phyloP scores from a whole-genome alignment of 495 filamentous ascomycete species.

The Oleoguttula mirabilis region DNA sequence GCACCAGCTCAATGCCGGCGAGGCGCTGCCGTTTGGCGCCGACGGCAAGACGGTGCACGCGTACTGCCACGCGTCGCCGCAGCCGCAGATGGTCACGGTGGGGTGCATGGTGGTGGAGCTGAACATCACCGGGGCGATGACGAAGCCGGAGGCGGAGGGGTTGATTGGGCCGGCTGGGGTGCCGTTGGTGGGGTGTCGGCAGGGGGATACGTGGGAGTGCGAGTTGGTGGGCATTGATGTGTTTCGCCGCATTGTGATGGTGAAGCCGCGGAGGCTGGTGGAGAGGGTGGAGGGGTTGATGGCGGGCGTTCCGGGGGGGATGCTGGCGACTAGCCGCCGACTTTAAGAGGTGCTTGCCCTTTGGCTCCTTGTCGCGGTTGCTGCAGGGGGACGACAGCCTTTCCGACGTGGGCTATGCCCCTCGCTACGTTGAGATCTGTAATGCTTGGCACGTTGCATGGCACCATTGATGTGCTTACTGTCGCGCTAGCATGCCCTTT shows the following conservation, averaged over 20 bases:
- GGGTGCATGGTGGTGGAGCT: slow-evolving; percentile 8
- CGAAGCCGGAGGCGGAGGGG: not conserved
- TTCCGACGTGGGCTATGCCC: too few species aligned
- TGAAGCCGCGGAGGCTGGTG: slow-evolving; percentile 13
- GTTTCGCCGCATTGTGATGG: slow-evolving; percentile 5
- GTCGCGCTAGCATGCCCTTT: too few species aligned
- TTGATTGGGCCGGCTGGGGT: not conserved
- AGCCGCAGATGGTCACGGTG: not conserved
- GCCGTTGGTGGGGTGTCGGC: too few species aligned
- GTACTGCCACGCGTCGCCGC: slow-evolving; percentile 24
- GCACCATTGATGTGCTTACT: too few species aligned
- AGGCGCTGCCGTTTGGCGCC: slow-evolving; percentile 42
- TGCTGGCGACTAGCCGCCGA: too few species aligned
- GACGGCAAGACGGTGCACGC: slow-evolving; percentile 42
- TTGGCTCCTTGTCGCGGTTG: too few species aligned
- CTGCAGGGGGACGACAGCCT: too few species aligned
- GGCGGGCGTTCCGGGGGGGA: too few species aligned
- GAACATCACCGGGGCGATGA: slow-evolving; percentile 5
- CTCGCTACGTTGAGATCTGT: too few species aligned
- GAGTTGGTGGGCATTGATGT: slow-evolving; percentile 21
- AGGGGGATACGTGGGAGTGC: slow-evolving; percentile 27
- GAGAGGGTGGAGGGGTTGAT: slow-evolving; percentile 7
- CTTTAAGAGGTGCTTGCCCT: too few species aligned
- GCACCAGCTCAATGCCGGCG: slow-evolving; percentile 23
- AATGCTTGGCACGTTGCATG: too few species aligned